Evolutionary conservation across 2,329 filamentous ascomycete genomes (phyloP), one percentile per base, ranked within the genome.

Genomic region (Atkinsonella hypoxylon): DNA sequence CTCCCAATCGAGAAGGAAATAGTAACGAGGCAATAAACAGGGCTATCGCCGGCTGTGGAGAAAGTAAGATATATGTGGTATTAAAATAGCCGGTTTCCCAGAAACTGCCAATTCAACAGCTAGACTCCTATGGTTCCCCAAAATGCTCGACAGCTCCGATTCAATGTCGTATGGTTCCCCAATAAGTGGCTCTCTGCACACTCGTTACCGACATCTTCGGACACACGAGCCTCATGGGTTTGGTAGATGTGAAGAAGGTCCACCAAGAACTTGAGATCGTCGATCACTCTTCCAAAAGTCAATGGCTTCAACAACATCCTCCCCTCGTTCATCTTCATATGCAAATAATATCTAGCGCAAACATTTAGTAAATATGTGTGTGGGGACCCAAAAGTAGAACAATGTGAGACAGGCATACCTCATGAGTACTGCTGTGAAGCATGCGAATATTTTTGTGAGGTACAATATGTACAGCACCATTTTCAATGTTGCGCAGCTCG

Each of bases 371-470:
- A 20, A 36, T 12, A 4, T 36, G 34, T 12, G 34, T 36, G 11
- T 11, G 26, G 26, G 26, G 26, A 22, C 26, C 4, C 26, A 26
- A 26, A 22, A 22, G 20, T 22, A 22, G 20, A 22, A 22, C 20
- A 5, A 22, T 22, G 2, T 22, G 17, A 17, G 44, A 31, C 15
- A 15, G 1, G 67, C 79, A 71, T 73, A 95, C 93, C 83, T 98
- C 93, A 73, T 95, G 83, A 53, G 91, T 95, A 61, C 89, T 95
- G 66, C 89, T 91, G 71, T 98, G 93, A 58, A 98, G 76, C 89
- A 97, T 96, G 62, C 93, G 82, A 61, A 96, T 94, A 63, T 95
- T 96, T 77, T 89, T 94, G 62, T 90, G 89, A 52, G 90, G 94
- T 65, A 97, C 86, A 60, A 98, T 95, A 66, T 96, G 90, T 56